Percentiles rank a stretch among this genome's conserved stretches.
Conservation (phyloP, 306 rosid species). For the Begonia masoniana region DNA sequence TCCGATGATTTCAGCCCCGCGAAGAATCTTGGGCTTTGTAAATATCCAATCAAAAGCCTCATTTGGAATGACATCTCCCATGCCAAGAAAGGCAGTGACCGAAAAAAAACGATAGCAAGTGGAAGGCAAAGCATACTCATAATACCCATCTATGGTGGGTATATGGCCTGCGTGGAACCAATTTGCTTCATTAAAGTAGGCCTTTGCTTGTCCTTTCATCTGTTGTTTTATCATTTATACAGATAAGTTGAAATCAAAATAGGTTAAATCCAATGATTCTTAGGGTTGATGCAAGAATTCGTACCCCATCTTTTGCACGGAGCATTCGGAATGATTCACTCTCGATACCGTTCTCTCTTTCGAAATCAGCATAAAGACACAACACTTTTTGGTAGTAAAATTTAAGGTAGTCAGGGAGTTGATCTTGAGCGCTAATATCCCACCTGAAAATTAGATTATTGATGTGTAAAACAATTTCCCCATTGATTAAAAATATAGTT, state of each 20-base stretch:
- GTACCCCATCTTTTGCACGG: constrained; percentile 16
- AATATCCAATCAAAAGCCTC: constrained; percentile 9
- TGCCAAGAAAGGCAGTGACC: constrained; percentile 5
- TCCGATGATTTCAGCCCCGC: neutral
- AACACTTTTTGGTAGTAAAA: constrained; percentile 1
- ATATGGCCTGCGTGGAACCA: constrained; percentile 20
- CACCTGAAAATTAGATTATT: constrained; percentile 10
- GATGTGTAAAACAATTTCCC: too few relatives aligned
- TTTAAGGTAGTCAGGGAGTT: constrained; percentile 22
- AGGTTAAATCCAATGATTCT: too few relatives aligned
- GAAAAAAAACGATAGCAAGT: constrained; percentile 1
- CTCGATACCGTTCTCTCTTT: constrained; percentile 3
- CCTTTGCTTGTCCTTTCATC: constrained; percentile 11
- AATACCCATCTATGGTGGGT: constrained; percentile 29
- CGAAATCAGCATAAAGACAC: constrained; percentile 15
- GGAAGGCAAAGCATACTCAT: neutral
- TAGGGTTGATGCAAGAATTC: too few relatives aligned
- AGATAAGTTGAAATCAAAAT: too few relatives aligned
- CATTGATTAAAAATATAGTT: too few relatives aligned
- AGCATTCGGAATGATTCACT: constrained; percentile 8
- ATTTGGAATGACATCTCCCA: constrained; percentile 12
- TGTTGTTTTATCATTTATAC: neutral
- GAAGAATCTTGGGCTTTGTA: constrained; percentile 4
- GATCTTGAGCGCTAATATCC: constrained; percentile 9
- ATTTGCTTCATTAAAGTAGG: constrained; percentile 25